Evolutionary conservation across 2,329 filamentous ascomycete genomes (phyloP), one percentile per base, ranked within the genome.

Genomic region (Trichoderma simmonsii): DNA sequence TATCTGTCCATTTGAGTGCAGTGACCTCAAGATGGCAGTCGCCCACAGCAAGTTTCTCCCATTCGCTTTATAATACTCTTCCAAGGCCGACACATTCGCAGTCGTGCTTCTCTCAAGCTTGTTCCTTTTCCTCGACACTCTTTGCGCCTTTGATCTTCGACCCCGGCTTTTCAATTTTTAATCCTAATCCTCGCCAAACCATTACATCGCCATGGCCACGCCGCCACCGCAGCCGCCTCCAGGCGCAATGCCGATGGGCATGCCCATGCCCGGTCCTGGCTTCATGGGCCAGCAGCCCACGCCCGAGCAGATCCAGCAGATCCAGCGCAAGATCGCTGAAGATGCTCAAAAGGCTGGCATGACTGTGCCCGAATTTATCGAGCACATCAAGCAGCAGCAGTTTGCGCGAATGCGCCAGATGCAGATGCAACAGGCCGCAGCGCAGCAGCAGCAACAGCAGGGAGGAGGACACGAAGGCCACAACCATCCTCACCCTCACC

Each of bases 301-400:
- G 24, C 94, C 92, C 63, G 92, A 97, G 83, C 94, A 98, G 84
- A 93, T 97, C 75, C 89, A 89, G 71, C 87, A 88, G 71, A 96
- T 98, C 87, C 93, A 97, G 81, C 89, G 90, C 77, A 92, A 96
- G 82, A 85, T 98, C 59, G 91, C 92, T 63, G 88, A 89, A 65
- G 95, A 98, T 82, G 95, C 95, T 63, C 87, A 92, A 78, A 94
- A 92, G 83, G 89, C 91, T 74, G 95, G 95, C 80, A 90, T 98
- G 88, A 90, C 92, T 7, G 91, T 96, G 1, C 93, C 92, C 59
- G 87, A 97, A 82, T 97, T 97, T 80, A 88, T 97, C 78, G 90
- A 91, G 79, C 87, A 89, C 73, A 84, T 92, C 77, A 89, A 89
- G 80, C 85, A 83, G 76, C 87, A 90, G 77, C 85, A 84, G 4